Evolutionary conservation across 2,329 filamentous ascomycete species (phyloP).

Genomic region (Trichoderma guizhouense): DNA sequence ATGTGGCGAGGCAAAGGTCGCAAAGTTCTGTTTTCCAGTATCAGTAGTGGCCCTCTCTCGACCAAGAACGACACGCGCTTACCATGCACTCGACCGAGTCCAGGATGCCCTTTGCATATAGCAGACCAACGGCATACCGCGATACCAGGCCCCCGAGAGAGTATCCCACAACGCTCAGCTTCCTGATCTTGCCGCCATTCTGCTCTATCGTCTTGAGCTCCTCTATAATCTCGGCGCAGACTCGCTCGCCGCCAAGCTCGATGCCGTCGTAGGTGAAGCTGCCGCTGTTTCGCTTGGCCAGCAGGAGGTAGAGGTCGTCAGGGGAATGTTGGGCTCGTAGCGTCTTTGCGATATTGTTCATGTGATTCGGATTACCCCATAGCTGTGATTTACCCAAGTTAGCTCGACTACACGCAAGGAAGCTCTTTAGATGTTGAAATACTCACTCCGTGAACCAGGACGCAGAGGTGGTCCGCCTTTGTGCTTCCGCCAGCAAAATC

Average conservation of each 20-base stretch:
- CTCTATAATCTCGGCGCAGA: slow-evolving; percentile 65
- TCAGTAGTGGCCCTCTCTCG: not conserved
- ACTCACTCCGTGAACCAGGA: slow-evolving; percentile 72
- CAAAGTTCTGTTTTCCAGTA: slow-evolving; percentile 65
- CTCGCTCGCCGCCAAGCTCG: slow-evolving; percentile 64
- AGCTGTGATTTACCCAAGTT: slow-evolving; percentile 44
- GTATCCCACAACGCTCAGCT: slow-evolving; percentile 85
- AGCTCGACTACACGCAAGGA: slow-evolving; percentile 15
- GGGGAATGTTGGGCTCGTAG: slow-evolving; percentile 59
- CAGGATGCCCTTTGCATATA: slow-evolving; percentile 77
- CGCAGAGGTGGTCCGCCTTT: slow-evolving; percentile 67
- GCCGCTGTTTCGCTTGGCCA: slow-evolving; percentile 69
- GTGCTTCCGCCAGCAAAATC: slow-evolving; percentile 47
- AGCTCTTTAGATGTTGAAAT: not conserved
- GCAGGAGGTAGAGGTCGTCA: slow-evolving; percentile 65
- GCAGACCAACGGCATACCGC: slow-evolving; percentile 79
- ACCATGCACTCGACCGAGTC: slow-evolving; percentile 76
- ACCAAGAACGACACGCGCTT: slow-evolving; percentile 24
- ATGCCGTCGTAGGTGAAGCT: slow-evolving; percentile 70
- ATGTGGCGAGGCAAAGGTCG: slow-evolving; percentile 84
- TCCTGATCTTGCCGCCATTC: slow-evolving; percentile 68
- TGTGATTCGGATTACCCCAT: slow-evolving; percentile 76
- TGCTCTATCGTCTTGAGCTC: slow-evolving; percentile 54
- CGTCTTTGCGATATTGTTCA: slow-evolving; percentile 63
- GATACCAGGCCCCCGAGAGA: slow-evolving; percentile 84